Evolutionary conservation across 768 basidiomycete genomes (phyloP).

Genomic region (Boletus pseudopeckii): DNA sequence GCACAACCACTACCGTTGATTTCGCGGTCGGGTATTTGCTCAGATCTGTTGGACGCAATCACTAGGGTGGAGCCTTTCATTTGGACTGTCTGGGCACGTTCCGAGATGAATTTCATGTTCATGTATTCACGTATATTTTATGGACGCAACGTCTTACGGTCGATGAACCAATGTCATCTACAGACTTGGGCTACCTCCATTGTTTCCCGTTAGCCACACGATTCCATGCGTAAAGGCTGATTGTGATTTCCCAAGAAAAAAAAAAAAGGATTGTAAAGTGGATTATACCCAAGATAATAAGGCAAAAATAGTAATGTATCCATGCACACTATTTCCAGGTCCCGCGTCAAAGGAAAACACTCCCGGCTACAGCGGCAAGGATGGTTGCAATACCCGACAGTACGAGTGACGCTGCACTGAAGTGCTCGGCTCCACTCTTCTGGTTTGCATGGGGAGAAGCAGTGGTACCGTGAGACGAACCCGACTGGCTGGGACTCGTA

Average conservation of each 20-base stretch:
- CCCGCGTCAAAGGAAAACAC: conserved; percentile 19
- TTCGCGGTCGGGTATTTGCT: neutral
- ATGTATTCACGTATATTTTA: conserved; percentile 15
- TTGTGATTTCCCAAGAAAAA: neutral
- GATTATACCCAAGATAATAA: neutral
- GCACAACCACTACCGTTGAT: neutral
- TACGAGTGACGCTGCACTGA: conserved; percentile 17
- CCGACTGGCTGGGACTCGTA: conserved; percentile 1
- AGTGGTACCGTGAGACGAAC: conserved; percentile 13
- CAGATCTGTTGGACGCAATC: conserved; percentile 1
- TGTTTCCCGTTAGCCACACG: neutral
- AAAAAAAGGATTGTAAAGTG: conserved; percentile 3
- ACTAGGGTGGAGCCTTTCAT: neutral
- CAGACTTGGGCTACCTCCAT: neutral
- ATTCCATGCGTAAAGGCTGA: neutral
- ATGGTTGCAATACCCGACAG: conserved; percentile 23
- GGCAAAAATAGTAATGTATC: conserved; percentile 12
- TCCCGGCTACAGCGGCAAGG: conserved; percentile 22
- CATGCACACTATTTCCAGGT: neutral
- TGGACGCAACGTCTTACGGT: conserved; percentile 1
- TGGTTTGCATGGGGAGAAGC: conserved; percentile 29
- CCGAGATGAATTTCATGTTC: conserved; percentile 1
- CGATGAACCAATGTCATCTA: conserved; percentile 6
- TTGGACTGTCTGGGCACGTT: neutral
- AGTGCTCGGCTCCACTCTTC: conserved; percentile 32